These are phyloP conservation scores for Podosphaera leucotricha DNA, from an alignment of 2,329 filamentous ascomycete species.

Conservation along the genomic window DNA sequence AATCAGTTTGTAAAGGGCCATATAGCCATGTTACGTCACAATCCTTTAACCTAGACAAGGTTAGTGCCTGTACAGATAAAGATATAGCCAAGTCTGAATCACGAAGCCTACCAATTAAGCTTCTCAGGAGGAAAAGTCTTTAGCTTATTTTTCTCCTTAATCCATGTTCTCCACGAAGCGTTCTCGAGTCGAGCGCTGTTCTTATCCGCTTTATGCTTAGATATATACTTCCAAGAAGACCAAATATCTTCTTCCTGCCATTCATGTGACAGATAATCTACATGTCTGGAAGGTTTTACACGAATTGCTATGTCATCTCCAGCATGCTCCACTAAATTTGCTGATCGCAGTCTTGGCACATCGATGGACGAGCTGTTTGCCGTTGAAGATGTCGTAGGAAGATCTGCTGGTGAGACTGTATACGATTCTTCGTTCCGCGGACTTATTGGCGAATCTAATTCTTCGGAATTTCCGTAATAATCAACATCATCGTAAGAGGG, in stretches of 20 bases:
- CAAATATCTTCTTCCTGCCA: slow-evolving; percentile 95
- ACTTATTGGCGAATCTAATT: slow-evolving; percentile 26
- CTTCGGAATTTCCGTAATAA: slow-evolving; percentile 18
- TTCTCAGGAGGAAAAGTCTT: slow-evolving; percentile 75
- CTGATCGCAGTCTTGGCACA: slow-evolving; percentile 21
- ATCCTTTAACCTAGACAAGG: slow-evolving; percentile 65
- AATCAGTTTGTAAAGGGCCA: slow-evolving; percentile 62
- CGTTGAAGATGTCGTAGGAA: slow-evolving; percentile 22
- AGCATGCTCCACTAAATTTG: slow-evolving; percentile 12
- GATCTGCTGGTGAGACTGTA: slow-evolving; percentile 17
- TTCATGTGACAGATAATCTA: slow-evolving; percentile 87
- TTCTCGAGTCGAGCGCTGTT: slow-evolving; percentile 52
- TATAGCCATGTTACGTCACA: slow-evolving; percentile 97
- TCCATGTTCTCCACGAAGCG: slow-evolving; percentile 90
- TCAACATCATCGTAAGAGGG: slow-evolving; percentile 20
- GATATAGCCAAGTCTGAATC: too few relatives aligned
- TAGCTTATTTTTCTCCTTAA: slow-evolving; percentile 69
- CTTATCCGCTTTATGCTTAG: slow-evolving; percentile 43
- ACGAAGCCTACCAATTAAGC: slow-evolving; percentile 40
- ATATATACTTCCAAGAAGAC: slow-evolving; percentile 84
- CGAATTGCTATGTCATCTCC: slow-evolving; percentile 30
- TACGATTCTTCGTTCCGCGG: slow-evolving; percentile 29
- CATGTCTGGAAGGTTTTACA: slow-evolving; percentile 33
- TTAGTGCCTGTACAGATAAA: slow-evolving; percentile 22
- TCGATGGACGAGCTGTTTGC: slow-evolving; percentile 34